These are phyloP conservation scores for Gardenia jasminoides DNA, from an alignment of 257 asterid genomes.

Conservation along the genomic window DNA sequence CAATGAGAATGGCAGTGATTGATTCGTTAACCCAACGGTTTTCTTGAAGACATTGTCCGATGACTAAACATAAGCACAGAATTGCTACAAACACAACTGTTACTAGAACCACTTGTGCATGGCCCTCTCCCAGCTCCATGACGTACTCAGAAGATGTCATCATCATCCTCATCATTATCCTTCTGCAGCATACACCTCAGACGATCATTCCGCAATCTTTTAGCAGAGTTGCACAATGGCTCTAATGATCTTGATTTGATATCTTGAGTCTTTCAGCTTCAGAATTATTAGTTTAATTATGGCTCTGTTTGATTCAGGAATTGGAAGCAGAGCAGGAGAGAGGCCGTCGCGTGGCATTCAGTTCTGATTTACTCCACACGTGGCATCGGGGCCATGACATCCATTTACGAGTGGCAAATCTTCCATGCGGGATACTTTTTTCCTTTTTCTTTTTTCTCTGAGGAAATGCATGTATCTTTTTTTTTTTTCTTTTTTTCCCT, in stretches of 20 bases:
- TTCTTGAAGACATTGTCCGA: constrained; percentile 43
- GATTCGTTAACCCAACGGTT: constrained; percentile 53
- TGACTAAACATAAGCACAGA: constrained; percentile 42
- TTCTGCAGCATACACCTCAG: too few relatives aligned
- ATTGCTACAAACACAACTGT: constrained; percentile 41
- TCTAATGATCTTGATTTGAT: too few relatives aligned
- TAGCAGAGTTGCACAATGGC: too few relatives aligned
- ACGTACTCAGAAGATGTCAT: constrained; percentile 13
- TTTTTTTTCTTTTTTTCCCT: too few relatives aligned
- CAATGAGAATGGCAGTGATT: constrained; percentile 43
- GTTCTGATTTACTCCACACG: not conserved
- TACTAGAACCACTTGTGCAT: constrained; percentile 33
- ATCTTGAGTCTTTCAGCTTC: too few relatives aligned
- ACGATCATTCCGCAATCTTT: too few relatives aligned
- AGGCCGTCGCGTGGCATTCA: not conserved
- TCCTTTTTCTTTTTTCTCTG: too few relatives aligned
- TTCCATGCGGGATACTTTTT: not conserved
- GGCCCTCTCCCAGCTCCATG: constrained; percentile 13
- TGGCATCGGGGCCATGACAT: not conserved
- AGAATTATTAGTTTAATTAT: too few relatives aligned
- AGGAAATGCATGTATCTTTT: too few relatives aligned
- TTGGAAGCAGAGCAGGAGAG: not conserved
- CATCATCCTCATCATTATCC: too few relatives aligned
- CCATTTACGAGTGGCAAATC: not conserved
- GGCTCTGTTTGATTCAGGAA: not conserved